Percentiles rank a stretch among this genome's conserved stretches.
phyloP scores from a whole-genome alignment of 306 rosid genomes.

The Oxytropis ochrocephala region DNA sequence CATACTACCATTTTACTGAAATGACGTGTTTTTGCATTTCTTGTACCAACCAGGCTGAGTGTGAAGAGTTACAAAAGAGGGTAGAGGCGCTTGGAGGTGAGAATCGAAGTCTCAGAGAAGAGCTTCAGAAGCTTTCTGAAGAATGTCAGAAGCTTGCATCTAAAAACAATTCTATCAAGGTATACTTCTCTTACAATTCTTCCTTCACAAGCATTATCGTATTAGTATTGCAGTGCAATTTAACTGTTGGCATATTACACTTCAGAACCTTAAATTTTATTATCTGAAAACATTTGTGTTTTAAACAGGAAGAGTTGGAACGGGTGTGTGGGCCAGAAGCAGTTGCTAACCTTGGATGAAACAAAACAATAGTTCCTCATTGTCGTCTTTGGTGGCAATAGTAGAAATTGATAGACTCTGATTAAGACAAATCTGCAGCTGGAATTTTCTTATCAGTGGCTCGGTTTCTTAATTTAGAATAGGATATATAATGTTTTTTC shows the following conservation, averaged over 20 bases:
- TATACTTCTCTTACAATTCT: constrained; percentile 17
- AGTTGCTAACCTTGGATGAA: constrained; percentile 54
- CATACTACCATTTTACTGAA: constrained; percentile 2
- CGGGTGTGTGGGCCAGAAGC: constrained; percentile 74
- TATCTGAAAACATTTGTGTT: not conserved
- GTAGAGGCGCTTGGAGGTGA: constrained; percentile 74
- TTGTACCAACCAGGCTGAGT: constrained; percentile 65
- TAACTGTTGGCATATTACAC: not conserved
- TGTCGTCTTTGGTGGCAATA: constrained; percentile 25
- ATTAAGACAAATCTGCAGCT: constrained; percentile 28
- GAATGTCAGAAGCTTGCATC: constrained; percentile 81
- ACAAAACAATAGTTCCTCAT: not conserved
- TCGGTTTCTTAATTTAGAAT: constrained; percentile 29
- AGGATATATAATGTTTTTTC: constrained; percentile 35
- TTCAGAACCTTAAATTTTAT: not conserved
- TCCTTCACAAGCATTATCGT: not conserved
- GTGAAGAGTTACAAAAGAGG: constrained; percentile 88
- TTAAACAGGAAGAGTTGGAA: constrained; percentile 78
- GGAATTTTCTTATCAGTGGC: constrained; percentile 35
- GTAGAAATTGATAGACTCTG: constrained; percentile 10
- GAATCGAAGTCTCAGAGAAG: constrained; percentile 64
- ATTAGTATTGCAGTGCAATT: not conserved
- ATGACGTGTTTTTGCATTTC: constrained; percentile 8
- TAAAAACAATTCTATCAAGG: constrained; percentile 79
- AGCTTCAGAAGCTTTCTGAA: constrained; percentile 79